Evolutionary conservation across 2,329 filamentous ascomycete species (phyloP).

Genomic region (Pseudovirgaria hyperparasitica): DNA sequence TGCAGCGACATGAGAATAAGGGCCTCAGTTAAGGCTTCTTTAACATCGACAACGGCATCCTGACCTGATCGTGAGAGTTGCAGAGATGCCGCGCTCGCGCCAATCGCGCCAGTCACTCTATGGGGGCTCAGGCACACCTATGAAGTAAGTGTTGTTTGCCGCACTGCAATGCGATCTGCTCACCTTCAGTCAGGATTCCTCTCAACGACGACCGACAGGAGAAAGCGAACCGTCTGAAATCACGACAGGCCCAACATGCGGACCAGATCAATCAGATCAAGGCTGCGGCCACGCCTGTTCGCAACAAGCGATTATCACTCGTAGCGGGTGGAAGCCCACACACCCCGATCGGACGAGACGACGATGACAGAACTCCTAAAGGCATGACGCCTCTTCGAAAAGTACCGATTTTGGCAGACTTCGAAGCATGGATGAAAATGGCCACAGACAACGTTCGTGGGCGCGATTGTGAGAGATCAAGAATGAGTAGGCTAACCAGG

Average conservation of each 20-base stretch:
- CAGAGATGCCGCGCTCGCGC: constrained; percentile 22
- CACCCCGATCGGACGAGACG: constrained; percentile 34
- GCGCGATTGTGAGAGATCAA: not conserved
- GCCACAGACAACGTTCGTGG: constrained; percentile 68
- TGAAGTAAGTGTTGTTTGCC: constrained; percentile 11
- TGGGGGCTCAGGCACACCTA: constrained; percentile 9
- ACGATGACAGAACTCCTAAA: constrained; percentile 41
- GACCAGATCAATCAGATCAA: constrained; percentile 87
- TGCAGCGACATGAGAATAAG: too few relatives aligned
- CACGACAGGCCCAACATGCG: constrained; percentile 77
- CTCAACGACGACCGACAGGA: constrained; percentile 92
- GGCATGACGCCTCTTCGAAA: constrained; percentile 85
- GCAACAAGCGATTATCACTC: constrained; percentile 45
- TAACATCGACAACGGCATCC: too few relatives aligned
- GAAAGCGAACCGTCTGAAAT: constrained; percentile 77
- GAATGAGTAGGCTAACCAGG: constrained; percentile 5
- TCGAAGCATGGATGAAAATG: constrained; percentile 99
- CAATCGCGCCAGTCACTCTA: not conserved
- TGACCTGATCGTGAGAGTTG: too few relatives aligned
- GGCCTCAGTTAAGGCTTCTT: too few relatives aligned
- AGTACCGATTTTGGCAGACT: constrained; percentile 84
- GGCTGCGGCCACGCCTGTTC: constrained; percentile 60
- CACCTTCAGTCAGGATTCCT: constrained; percentile 60
- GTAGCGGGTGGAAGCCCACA: constrained; percentile 37
- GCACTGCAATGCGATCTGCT: constrained; percentile 3